Conservation (phyloP, 257 asterid species). For the Jacaranda mimosifolia region DNA sequence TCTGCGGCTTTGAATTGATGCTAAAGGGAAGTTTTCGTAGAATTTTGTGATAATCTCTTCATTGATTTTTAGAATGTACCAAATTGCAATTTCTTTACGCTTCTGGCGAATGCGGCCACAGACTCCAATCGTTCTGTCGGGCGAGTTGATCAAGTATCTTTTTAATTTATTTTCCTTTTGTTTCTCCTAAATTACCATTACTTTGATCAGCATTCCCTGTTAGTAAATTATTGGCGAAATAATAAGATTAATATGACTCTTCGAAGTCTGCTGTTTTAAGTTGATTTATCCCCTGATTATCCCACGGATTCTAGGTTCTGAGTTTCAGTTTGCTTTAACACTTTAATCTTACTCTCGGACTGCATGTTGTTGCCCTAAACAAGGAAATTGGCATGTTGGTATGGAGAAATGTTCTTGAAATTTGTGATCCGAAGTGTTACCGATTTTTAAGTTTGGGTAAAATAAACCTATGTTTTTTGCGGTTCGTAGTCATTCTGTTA, state of each 20-base stretch:
- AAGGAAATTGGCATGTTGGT: background rate
- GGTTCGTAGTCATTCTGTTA: background rate
- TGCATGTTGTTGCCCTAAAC: conserved; percentile 22
- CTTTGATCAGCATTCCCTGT: conserved; percentile 19
- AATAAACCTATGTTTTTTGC: background rate
- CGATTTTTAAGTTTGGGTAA: background rate
- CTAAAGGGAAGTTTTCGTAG: background rate
- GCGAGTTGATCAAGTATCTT: background rate
- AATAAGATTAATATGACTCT: background rate
- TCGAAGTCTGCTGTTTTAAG: background rate
- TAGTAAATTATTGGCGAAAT: background rate
- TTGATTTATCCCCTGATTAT: conserved; percentile 6
- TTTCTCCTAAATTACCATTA: background rate
- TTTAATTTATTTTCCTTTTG: background rate
- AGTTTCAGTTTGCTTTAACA: conserved; percentile 12
- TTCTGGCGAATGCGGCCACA: conserved; percentile 3
- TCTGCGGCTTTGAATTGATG: conserved; percentile 20
- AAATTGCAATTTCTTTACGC: background rate
- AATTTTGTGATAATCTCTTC: conserved; percentile 11
- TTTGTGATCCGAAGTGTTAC: conserved; percentile 12
- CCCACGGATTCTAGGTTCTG: background rate
- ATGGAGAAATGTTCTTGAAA: background rate
- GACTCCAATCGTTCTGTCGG: background rate
- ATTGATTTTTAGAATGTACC: conserved; percentile 22
- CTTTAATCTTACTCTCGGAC: conserved; percentile 8